phyloP scores from a whole-genome alignment of 164 flowering plant species.

The Pachysandra terminalis region DNA sequence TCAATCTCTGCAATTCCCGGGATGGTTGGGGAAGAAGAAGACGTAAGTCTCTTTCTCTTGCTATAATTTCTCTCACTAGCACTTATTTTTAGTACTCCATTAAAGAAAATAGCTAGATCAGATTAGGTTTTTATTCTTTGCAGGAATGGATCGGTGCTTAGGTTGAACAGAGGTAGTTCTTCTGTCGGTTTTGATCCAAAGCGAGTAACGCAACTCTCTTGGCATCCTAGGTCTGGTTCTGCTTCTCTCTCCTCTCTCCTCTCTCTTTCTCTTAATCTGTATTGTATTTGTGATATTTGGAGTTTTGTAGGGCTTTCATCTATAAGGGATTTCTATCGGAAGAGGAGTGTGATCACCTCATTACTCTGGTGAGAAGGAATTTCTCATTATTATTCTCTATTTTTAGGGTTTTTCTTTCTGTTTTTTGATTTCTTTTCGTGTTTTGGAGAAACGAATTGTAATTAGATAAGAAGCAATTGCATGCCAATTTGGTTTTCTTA shows the following conservation, averaged over 20 bases:
- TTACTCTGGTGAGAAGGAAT: conserved; percentile 12
- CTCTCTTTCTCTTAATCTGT: background rate
- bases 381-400: background rate
- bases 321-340: conserved; percentile 17
- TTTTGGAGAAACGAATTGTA: background rate
- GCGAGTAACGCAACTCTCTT: conserved; percentile 24
- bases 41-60: background rate
- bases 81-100: too few relatives aligned
- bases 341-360: conserved; percentile 22
- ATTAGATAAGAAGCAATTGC: background rate
- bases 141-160: conserved; percentile 14
- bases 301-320: conserved; percentile 11
- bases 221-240: conserved; percentile 25
- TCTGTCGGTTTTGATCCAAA: conserved; percentile 14
- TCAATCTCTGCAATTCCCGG: background rate
- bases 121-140: background rate
- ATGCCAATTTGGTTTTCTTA: background rate
- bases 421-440: background rate
- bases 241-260: background rate
- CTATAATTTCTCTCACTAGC: background rate
- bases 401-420: background rate
- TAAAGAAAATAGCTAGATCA: background rate
- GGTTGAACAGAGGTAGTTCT: conserved; percentile 10
- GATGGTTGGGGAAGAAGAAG: background rate
- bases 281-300: background rate